Base-by-base conservation (phyloP, 2,329 filamentous ascomycete genomes). In the Fusarium acutatum region DNA sequence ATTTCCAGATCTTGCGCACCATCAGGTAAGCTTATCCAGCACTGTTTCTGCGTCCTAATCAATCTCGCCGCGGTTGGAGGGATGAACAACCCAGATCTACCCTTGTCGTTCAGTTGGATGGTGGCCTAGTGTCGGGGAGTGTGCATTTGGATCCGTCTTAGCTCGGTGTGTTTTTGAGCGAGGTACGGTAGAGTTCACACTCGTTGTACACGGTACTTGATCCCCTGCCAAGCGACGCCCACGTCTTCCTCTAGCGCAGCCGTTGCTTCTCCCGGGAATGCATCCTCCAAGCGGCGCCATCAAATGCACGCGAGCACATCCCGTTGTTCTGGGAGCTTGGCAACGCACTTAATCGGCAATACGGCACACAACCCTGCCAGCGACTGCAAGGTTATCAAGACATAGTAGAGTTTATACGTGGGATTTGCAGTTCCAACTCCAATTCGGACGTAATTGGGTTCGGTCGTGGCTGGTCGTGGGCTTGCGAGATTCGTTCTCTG, bases 301-400 rank as follows among this genome's bases (percentile, higher is more conserved):
- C 59, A 46, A 53, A 63, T 72, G 75, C 69, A 73, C 30, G 43
- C 54, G 46, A 71, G 53, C 70, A 60, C 52, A 34, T 66, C 34
- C 66, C 52, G 56, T 64, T 58, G 50, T 60, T 74, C 50, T 66
- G 38, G 58, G 43, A 63, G 44, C 71, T 76, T 69, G 75, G 75
- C 68, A 70, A 35, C 49, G 72, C 74, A 77, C 75, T 71, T 74
- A 64, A 57, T 76, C 75, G 75, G 75, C 62, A 71, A 54, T 37
- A 57, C 75, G 75, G 75, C 75, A 77, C 71, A 60, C 24, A 41
- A 43, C 59, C 60, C 38, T 72, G 67, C 38, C 41, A 56, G 24
- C 10, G 18, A n/a, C 38, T 50, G 46, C 52, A 59, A 49, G 44
- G 37, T 44, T 52, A 50, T 64, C 59, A 26, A 54, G 49, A 56